These are phyloP conservation scores for Croton laevigatus DNA, from an alignment of 441 rosid species.

Conservation along the genomic window DNA sequence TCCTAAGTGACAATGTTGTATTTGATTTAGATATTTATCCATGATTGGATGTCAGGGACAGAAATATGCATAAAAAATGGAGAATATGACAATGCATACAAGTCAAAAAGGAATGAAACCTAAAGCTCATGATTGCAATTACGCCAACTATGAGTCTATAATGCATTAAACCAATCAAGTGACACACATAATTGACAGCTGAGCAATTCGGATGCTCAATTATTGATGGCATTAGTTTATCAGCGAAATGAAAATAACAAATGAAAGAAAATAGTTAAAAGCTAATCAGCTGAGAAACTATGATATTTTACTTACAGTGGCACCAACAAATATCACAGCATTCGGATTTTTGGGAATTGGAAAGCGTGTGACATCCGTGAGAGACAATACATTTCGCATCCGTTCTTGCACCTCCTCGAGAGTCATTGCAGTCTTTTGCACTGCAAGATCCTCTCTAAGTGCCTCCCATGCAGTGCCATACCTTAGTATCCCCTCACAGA, in stretches of 20 bases:
- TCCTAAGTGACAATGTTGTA: slow-evolving; percentile 47
- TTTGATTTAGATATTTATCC: slow-evolving; percentile 3
- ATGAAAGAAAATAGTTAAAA: background rate
- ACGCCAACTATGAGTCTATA: no score
- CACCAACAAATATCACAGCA: slow-evolving; percentile 87
- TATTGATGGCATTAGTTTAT: background rate
- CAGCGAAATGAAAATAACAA: background rate
- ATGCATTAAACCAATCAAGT: no score
- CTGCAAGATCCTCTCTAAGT: slow-evolving; percentile 80
- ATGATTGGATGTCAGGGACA: background rate
- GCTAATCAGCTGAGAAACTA: background rate
- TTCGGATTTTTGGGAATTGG: slow-evolving; percentile 78
- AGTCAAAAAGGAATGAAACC: no score
- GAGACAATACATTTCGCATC: slow-evolving; percentile 86
- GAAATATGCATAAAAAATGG: background rate
- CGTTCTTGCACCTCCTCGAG: slow-evolving; percentile 90
- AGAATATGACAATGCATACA: no score
- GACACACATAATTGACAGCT: no score
- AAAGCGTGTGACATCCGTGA: slow-evolving; percentile 97
- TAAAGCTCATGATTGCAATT: no score
- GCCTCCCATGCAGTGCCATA: slow-evolving; percentile 98
- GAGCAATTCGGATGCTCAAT: background rate
- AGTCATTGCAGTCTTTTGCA: slow-evolving; percentile 61
- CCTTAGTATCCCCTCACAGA: slow-evolving; percentile 90
- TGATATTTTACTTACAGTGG: slow-evolving; percentile 67